Conservation (phyloP, 1,284 basidiomycete species). For the Laetiporus sulphureus region DNA sequence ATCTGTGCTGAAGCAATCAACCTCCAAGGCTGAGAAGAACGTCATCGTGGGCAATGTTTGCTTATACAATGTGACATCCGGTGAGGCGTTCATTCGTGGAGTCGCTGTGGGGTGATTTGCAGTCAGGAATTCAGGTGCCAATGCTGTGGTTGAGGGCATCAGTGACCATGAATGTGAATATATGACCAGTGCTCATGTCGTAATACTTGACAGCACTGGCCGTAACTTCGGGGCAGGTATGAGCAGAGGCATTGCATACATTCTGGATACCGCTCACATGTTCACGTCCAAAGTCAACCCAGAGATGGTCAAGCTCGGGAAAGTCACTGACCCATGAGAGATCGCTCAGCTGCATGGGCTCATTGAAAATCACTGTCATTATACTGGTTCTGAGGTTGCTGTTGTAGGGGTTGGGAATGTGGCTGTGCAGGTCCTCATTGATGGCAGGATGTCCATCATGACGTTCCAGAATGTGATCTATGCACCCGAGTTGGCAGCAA, state of each 20-base stretch:
- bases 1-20: conserved; percentile 82
- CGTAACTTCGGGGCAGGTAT: conserved; percentile 97
- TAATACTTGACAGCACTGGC: conserved; percentile 85
- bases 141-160: conserved; percentile 86
- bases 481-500: no score
- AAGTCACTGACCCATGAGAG: conserved; percentile 89
- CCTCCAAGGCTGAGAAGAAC: conserved; percentile 96
- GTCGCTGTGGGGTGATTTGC: conserved; percentile 94
- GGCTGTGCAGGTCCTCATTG: no score
- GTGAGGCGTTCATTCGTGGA: conserved; percentile 91
- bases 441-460: no score
- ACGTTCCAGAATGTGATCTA: no score
- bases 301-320: conserved; percentile 93
- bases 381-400: no score
- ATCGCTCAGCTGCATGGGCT: conserved; percentile 87
- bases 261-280: conserved; percentile 88
- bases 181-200: conserved; percentile 94
- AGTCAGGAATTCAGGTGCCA: conserved; percentile 91
- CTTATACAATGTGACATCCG: conserved; percentile 93
- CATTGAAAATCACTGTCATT: conserved; percentile 95
- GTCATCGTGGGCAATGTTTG: conserved; percentile 95
- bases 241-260: conserved; percentile 96
- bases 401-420: no score
- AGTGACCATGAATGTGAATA: conserved; percentile 92
- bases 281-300: conserved; percentile 91